Evolutionary conservation across 2,329 filamentous ascomycete species (phyloP), one percentile per base, ranked within the genome.

Genomic region (Didymella exigua): DNA sequence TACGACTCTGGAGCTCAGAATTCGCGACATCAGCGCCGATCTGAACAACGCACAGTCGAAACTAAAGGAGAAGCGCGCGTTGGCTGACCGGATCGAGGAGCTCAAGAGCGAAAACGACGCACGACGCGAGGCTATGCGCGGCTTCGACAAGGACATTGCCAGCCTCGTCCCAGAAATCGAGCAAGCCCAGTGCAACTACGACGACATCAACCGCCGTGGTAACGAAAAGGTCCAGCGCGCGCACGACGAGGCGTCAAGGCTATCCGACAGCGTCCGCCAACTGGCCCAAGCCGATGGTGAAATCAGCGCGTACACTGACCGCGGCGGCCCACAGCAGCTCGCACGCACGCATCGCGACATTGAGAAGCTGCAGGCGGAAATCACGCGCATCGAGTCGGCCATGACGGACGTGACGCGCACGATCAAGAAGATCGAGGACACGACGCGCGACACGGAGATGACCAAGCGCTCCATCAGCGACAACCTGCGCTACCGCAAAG

Each of bases 391-490:
- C 13, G 89, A 96, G 66, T 79, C 78, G 16, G 89, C 95, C 60
- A 86, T 90, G 68, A 78, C 78, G 11, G 79, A 86, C 40, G 78
- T 95, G 47, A 88, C 87, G 2, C 80, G 83, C 21, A 84, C 89
- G 50, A 86, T 90, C 57, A 95, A 96, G 75, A 87, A 87, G 63
- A 82, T 96, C 45, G 89, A 89, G 61, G 84, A 89, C 43, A 88
- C 91, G 47, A 83, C 93, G 46, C 86, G 87, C 65, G 91, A 92
- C 67, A 89, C 90, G 52, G 89, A 93, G 60, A 86, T 88, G 54
- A 93, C 88, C 51, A 93, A 92, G 77, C 89, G 90, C 66, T 92
- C 90, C 60, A 96, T 99, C 64, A 82, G 82, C 19, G 92, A 98
- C 72, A 99, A 99, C 67, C 79, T 98, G 46, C 87, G 87, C 59